Evolutionary conservation across 1,284 basidiomycete species (phyloP).

Genomic region (Schizophyllum amplum): DNA sequence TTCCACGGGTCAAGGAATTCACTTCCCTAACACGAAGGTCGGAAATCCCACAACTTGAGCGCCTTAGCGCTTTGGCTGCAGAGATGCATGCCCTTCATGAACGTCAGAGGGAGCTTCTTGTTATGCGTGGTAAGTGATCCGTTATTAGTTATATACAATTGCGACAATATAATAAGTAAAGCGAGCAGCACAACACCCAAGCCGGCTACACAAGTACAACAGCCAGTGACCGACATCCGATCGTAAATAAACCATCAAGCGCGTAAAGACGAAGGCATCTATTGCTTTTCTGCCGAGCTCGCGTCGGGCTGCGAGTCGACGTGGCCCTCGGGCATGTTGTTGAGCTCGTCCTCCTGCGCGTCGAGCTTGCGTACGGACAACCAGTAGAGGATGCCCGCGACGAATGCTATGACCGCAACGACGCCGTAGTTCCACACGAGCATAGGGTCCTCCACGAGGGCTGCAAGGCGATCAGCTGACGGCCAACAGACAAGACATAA

Average conservation of each 20-base stretch:
- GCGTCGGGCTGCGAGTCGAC: slow-evolving; percentile 14
- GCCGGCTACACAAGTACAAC: not conserved
- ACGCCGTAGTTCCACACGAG: slow-evolving; percentile 36
- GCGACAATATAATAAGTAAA: not conserved
- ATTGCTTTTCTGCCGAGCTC: not conserved
- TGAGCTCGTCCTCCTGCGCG: slow-evolving; percentile 52
- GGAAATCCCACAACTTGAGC: too few species aligned
- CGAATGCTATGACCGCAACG: slow-evolving; percentile 33
- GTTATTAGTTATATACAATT: not conserved
- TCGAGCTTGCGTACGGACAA: slow-evolving; percentile 53
- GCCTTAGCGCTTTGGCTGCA: too few species aligned
- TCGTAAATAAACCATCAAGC: too few species aligned
- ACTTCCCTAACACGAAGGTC: too few species aligned
- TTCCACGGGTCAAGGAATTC: too few species aligned
- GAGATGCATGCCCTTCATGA: too few species aligned
- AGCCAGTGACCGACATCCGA: too few species aligned
- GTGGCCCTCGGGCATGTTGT: slow-evolving; percentile 36
- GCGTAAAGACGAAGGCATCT: not conserved
- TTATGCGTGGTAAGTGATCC: too few species aligned
- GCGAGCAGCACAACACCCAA: not conserved
- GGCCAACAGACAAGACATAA: slow-evolving; percentile 30
- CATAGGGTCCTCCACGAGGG: slow-evolving; percentile 27
- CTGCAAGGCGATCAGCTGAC: slow-evolving; percentile 23
- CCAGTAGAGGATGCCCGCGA: slow-evolving; percentile 51
- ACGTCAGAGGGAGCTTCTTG: too few species aligned